phyloP scores from a whole-genome alignment of 2,329 filamentous ascomycete species.

The Penicillium sp. region DNA sequence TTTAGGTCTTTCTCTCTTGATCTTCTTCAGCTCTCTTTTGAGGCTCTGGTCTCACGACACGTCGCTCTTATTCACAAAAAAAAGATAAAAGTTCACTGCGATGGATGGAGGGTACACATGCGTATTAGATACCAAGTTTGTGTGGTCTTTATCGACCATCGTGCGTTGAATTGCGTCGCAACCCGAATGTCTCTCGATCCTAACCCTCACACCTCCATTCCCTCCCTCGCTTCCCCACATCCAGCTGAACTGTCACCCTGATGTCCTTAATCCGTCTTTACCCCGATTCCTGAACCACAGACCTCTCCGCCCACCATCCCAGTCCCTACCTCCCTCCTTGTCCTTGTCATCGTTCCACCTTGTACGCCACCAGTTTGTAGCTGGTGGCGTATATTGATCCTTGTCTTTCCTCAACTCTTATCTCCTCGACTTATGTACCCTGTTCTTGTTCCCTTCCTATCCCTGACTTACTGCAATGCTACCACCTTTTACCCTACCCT shows the following conservation, averaged over 20 bases:
- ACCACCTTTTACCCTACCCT: constrained; percentile 3
- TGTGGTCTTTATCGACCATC: constrained; percentile 18
- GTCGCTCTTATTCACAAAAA: constrained; percentile 26
- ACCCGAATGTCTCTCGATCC: constrained; percentile 15
- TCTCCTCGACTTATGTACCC: constrained; percentile 2
- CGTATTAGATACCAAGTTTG: constrained; percentile 28
- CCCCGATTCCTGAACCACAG: background rate
- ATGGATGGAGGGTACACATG: constrained; percentile 22
- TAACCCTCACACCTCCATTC: constrained; percentile 1
- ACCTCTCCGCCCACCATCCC: constrained; percentile 3
- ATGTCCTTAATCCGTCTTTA: constrained; percentile 6
- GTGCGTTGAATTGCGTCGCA: constrained; percentile 23
- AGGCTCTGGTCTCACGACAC: constrained; percentile 5
- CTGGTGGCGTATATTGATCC: constrained; percentile 6
- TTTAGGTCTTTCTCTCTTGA: constrained; percentile 10
- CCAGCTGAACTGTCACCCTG: constrained; percentile 6
- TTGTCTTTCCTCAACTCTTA: constrained; percentile 5
- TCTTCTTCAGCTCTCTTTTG: constrained; percentile 1
- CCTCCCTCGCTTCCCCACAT: constrained; percentile 3
- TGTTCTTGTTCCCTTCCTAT: background rate
- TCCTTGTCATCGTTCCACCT: constrained; percentile 7
- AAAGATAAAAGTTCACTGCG: constrained; percentile 26
- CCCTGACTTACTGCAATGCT: constrained; percentile 7
- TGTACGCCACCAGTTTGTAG: background rate
- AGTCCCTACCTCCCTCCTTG: constrained; percentile 5